Percentiles rank a stretch among this genome's conserved stretches.
phyloP scores from a whole-genome alignment of 2,329 filamentous ascomycete species.

The Chaetomium sp. region DNA sequence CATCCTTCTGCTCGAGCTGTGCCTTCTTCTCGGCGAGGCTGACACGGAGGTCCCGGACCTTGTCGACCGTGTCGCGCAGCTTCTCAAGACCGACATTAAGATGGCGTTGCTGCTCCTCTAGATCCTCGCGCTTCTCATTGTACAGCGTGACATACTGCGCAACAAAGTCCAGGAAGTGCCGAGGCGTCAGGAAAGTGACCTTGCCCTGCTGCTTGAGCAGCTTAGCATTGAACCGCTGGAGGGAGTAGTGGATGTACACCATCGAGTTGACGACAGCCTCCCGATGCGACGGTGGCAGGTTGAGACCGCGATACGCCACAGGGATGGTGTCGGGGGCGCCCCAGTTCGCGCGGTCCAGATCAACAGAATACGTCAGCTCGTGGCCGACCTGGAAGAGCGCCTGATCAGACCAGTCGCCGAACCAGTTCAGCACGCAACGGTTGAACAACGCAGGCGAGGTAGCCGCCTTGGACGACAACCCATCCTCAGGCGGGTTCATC shows the following conservation, averaged over 20 bases:
- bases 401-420: conserved; percentile 99
- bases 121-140: conserved; percentile 95
- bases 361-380: conserved; percentile 92
- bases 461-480: conserved; percentile 89
- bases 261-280: conserved; percentile 94
- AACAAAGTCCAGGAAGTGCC: conserved; percentile 97
- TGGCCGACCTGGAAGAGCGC: conserved; percentile 96
- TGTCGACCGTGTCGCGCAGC: conserved; percentile 90
- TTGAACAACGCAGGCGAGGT: conserved; percentile 99
- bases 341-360: conserved; percentile 84
- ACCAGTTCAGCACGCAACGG: conserved; percentile 99
- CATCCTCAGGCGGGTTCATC: conserved; percentile 98
- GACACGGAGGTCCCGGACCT: conserved; percentile 84
- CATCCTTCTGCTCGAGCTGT: conserved; percentile 87
- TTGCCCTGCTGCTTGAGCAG: conserved; percentile 88
- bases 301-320: conserved; percentile 81
- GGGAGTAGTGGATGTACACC: conserved; percentile 96
- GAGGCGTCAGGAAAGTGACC: conserved; percentile 86
- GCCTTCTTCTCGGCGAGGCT: conserved; percentile 92
- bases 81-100: conserved; percentile 98
- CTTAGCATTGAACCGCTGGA: conserved; percentile 82
- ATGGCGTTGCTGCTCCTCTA: conserved; percentile 97
- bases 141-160: conserved; percentile 96
- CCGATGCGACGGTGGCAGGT: conserved; percentile 79
- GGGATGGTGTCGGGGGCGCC: conserved; percentile 84